phyloP scores from a whole-genome alignment of 2,329 filamentous ascomycete species.

The Apiospora kogelbergensis region DNA sequence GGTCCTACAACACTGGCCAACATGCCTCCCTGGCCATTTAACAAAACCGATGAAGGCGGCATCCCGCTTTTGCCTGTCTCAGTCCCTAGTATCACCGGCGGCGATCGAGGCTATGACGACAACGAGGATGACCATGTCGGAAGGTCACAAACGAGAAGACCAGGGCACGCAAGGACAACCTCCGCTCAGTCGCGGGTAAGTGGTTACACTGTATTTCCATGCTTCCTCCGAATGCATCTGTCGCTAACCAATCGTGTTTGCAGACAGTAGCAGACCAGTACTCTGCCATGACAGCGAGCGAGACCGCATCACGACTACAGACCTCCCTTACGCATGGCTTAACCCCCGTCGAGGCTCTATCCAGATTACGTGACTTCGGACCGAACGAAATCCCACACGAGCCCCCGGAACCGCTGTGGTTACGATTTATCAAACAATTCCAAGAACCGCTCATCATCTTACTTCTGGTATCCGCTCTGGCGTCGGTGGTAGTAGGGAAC shows the following conservation, averaged over 20 bases:
- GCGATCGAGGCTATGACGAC: constrained; percentile 27
- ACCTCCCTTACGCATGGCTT: constrained; percentile 85
- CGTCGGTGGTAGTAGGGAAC: constrained; percentile 90
- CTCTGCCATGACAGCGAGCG: constrained; percentile 69
- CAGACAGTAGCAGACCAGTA: constrained; percentile 60
- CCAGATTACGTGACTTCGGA: constrained; percentile 77
- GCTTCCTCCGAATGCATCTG: background rate
- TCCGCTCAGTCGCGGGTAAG: constrained; percentile 57
- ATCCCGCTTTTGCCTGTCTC: constrained; percentile 37
- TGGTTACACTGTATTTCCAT: background rate
- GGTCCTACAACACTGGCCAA: constrained; percentile 23
- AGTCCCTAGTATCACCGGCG: constrained; percentile 31
- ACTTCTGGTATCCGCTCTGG: constrained; percentile 82
- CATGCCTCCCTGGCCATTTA: constrained; percentile 39
- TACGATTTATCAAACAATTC: constrained; percentile 95
- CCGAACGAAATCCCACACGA: constrained; percentile 95
- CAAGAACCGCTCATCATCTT: constrained; percentile 92
- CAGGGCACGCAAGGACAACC: constrained; percentile 46
- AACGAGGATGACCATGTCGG: constrained; percentile 28
- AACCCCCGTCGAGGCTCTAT: constrained; percentile 75
- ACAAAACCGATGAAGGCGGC: constrained; percentile 32
- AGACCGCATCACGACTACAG: constrained; percentile 73
- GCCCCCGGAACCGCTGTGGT: constrained; percentile 88
- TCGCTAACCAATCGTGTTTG: constrained; percentile 7
- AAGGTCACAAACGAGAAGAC: constrained; percentile 32